Conservation (phyloP, 2,329 filamentous ascomycete species). For the Hortaea sp. region DNA sequence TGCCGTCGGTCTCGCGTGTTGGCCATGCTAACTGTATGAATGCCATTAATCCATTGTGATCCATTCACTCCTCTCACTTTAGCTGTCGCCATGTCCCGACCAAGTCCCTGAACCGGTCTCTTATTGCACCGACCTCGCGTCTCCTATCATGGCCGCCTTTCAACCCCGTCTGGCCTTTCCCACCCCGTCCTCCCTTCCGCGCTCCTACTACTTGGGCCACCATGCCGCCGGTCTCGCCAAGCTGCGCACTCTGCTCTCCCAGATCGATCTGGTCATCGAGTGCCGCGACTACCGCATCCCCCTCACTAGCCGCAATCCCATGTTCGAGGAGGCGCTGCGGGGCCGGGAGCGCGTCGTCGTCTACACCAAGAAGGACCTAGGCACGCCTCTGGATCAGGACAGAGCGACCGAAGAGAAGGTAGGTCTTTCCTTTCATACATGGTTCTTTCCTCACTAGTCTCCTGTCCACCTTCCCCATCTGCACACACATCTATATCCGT, state of each 20-base stretch:
- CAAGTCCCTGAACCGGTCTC: no score
- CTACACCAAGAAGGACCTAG: constrained; percentile 83
- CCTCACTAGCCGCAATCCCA: constrained; percentile 77
- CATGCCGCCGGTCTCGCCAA: constrained; percentile 70
- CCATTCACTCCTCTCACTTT: no score
- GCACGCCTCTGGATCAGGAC: constrained; percentile 15
- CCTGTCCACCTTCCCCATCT: no score
- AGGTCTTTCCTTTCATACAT: background rate
- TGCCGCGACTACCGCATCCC: constrained; percentile 90
- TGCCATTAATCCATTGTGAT: no score
- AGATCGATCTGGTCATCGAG: constrained; percentile 82
- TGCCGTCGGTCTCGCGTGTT: no score
- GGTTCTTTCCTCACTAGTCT: no score
- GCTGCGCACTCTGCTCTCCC: constrained; percentile 71
- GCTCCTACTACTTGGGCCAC: constrained; percentile 92
- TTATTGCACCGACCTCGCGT: no score
- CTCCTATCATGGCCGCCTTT: constrained; percentile 41
- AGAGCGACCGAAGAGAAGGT: background rate
- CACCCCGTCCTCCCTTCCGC: constrained; percentile 62
- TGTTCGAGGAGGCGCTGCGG: constrained; percentile 71
- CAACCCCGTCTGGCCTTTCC: constrained; percentile 65
- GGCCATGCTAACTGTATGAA: no score
- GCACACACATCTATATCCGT: no score
- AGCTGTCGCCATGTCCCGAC: no score
- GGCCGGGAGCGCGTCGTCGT: constrained; percentile 64